Conservation (phyloP, 495 filamentous ascomycete species). For the Staphylotrichum tortipilum region DNA sequence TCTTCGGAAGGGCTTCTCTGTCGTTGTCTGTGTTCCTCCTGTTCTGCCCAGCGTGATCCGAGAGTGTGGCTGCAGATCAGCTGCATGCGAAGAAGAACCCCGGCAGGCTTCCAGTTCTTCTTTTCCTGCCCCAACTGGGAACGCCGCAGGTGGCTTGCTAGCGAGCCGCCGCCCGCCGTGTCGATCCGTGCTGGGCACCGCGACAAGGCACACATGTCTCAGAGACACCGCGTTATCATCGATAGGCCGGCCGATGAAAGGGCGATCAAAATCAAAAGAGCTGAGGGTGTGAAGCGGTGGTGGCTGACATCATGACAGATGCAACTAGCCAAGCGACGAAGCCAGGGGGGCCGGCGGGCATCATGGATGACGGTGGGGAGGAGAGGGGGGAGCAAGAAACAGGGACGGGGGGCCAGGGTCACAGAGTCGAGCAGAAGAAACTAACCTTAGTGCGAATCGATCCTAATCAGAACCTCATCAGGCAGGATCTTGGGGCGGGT, state of each 20-base stretch:
- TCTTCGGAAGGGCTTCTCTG: too few relatives aligned
- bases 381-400: too few relatives aligned
- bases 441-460: not conserved
- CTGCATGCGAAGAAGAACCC: too few relatives aligned
- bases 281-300: not conserved
- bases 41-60: too few relatives aligned
- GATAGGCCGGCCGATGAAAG: too few relatives aligned
- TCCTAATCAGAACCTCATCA: slow-evolving; percentile 11
- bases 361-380: too few relatives aligned
- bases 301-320: slow-evolving; percentile 4
- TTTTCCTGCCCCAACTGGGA: too few relatives aligned
- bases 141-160: not conserved
- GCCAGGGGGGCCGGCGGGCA: too few relatives aligned
- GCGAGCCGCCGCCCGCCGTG: not conserved
- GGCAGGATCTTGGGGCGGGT: slow-evolving; percentile 14
- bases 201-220: not conserved
- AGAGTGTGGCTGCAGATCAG: too few relatives aligned
- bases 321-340: not conserved
- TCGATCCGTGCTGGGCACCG: not conserved
- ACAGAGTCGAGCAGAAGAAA: not conserved
- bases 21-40: too few relatives aligned
- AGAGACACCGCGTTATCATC: not conserved
- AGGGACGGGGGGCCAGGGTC: not conserved
- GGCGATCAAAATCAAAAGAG: not conserved
- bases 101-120: too few relatives aligned